Conservation (phyloP, 306 rosid species). For the Oemleria cerasiformis region DNA sequence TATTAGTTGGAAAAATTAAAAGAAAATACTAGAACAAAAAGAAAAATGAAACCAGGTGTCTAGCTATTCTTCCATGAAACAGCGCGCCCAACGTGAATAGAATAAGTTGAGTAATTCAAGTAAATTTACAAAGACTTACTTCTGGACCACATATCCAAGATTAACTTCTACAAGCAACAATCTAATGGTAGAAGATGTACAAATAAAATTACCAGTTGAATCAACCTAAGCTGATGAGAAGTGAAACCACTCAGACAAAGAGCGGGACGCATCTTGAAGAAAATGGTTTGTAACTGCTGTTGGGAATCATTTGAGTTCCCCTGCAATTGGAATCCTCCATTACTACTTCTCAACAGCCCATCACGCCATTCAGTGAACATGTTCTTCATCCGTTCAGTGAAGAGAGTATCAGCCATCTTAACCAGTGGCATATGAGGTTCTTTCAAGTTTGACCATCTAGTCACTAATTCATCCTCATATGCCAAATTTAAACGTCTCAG, state of each 20-base stretch:
- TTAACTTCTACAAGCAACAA: not conserved
- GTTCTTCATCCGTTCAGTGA: conserved; percentile 71
- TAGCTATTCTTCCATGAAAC: not conserved
- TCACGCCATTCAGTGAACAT: conserved; percentile 74
- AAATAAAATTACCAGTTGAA: conserved; percentile 60
- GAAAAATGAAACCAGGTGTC: not conserved
- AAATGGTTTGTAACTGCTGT: conserved; percentile 59
- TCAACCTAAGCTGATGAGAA: conserved; percentile 73
- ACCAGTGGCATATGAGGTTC: conserved; percentile 39
- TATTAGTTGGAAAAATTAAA: not conserved
- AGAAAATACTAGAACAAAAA: not conserved
- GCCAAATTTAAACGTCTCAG: conserved; percentile 37
- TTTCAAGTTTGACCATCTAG: conserved; percentile 31
- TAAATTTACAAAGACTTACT: not conserved
- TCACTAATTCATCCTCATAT: conserved; percentile 38
- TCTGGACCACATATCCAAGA: conserved; percentile 1
- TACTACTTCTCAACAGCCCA: conserved; percentile 52
- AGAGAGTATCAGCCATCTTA: conserved; percentile 58
- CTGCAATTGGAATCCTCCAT: conserved; percentile 40
- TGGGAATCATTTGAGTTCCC: conserved; percentile 45
- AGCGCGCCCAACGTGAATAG: not conserved
- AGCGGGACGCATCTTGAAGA: conserved; percentile 82
- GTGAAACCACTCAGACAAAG: conserved; percentile 72
- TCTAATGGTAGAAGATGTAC: conserved; percentile 10
- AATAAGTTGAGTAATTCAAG: not conserved